phyloP scores from a whole-genome alignment of 345 rosid genomes.

The Arabis alpina region DNA sequence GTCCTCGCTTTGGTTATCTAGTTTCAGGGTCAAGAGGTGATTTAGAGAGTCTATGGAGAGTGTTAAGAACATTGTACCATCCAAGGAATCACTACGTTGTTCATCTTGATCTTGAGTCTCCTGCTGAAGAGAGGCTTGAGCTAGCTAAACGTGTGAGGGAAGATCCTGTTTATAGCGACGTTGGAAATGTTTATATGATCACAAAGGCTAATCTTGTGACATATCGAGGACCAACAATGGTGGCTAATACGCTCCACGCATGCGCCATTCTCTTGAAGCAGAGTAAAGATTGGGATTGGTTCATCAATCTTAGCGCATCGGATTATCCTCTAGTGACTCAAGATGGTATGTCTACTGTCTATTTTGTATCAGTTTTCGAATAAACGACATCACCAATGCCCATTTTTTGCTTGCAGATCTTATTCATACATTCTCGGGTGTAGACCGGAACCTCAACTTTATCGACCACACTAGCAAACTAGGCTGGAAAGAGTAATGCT shows the following conservation, averaged over 20 bases:
- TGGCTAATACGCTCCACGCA: slow-evolving; percentile 71
- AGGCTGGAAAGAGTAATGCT: slow-evolving; percentile 90
- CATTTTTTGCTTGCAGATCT: slow-evolving; percentile 48
- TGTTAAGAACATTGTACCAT: slow-evolving; percentile 85
- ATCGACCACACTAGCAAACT: slow-evolving; percentile 72
- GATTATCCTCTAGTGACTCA: slow-evolving; percentile 70
- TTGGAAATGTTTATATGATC: slow-evolving; percentile 85
- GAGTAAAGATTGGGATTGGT: slow-evolving; percentile 74
- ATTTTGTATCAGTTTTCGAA: not conserved
- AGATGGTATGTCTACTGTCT: slow-evolving; percentile 51
- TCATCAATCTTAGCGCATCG: slow-evolving; percentile 66
- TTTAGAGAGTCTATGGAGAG: slow-evolving; percentile 90
- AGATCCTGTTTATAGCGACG: slow-evolving; percentile 62
- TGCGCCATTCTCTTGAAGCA: slow-evolving; percentile 63
- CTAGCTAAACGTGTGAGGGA: slow-evolving; percentile 73
- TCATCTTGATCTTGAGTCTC: slow-evolving; percentile 94
- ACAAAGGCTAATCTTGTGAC: slow-evolving; percentile 76
- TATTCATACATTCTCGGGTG: slow-evolving; percentile 56
- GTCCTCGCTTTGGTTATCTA: slow-evolving; percentile 90
- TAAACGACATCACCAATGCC: not conserved
- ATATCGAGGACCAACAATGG: slow-evolving; percentile 67
- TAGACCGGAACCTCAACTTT: slow-evolving; percentile 68
- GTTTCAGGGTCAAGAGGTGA: slow-evolving; percentile 96
- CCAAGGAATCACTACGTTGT: slow-evolving; percentile 86
- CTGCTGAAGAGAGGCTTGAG: slow-evolving; percentile 80